Conservation (phyloP, 352 stramenopile species). For the Blastocystis hominis region DNA sequence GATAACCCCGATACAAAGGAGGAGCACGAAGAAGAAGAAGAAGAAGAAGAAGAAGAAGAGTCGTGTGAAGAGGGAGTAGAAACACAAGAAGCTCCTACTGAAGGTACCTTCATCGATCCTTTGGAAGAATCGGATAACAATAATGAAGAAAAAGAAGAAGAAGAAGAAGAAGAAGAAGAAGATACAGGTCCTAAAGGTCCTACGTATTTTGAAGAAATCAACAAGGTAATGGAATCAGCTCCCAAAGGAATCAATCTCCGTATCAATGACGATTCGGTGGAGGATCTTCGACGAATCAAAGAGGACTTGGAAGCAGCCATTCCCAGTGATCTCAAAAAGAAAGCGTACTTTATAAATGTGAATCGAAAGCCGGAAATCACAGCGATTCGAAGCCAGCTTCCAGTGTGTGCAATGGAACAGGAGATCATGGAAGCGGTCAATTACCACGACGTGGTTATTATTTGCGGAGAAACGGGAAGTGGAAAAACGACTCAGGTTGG, state of each 20-base stretch:
- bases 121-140: not conserved
- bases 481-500: slow-evolving; percentile 86
- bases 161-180: not conserved
- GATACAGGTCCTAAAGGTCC: not conserved
- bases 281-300: slow-evolving; percentile 64
- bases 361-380: slow-evolving; percentile 75
- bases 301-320: slow-evolving; percentile 65
- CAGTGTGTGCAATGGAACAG: slow-evolving; percentile 92
- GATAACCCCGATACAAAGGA: not conserved
- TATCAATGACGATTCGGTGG: slow-evolving; percentile 49
- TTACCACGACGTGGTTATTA: slow-evolving; percentile 86
- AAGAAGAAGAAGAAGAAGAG: not conserved
- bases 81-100: not conserved
- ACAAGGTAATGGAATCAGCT: not conserved
- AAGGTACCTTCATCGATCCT: no score
- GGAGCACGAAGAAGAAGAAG: not conserved
- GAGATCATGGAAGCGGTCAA: slow-evolving; percentile 95
- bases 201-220: slow-evolving; percentile 36
- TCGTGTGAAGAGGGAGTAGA: not conserved
- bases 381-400: slow-evolving; percentile 82
- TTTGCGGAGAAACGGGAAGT: slow-evolving; percentile 92
- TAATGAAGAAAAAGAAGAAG: not conserved
- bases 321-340: slow-evolving; percentile 56
- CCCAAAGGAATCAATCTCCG: not conserved
- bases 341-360: slow-evolving; percentile 55